These are phyloP conservation scores for Falciphora oryzae DNA, from an alignment of 2,329 filamentous ascomycete species.

Conservation along the genomic window DNA sequence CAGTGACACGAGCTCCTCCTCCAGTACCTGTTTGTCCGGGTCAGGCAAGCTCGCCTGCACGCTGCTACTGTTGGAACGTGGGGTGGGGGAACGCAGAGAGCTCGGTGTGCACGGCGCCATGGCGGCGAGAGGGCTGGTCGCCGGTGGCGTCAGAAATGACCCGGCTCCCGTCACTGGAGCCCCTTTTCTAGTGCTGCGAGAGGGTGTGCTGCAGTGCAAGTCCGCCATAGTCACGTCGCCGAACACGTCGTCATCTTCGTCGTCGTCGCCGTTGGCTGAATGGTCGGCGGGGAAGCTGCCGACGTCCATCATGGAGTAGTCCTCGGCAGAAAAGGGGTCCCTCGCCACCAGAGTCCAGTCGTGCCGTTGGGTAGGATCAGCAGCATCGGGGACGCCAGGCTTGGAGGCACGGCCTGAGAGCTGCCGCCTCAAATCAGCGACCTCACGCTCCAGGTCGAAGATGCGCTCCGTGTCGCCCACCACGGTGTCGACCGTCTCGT, in stretches of 20 bases:
- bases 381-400: conserved; percentile 13
- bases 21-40: conserved; percentile 33
- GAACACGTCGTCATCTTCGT: conserved; percentile 33
- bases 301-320: conserved; percentile 30
- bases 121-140: conserved; percentile 40
- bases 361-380: conserved; percentile 22
- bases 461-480: conserved; percentile 40
- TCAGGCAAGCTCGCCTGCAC: conserved; percentile 39
- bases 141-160: conserved; percentile 52
- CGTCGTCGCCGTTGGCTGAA: conserved; percentile 22
- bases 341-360: conserved; percentile 48
- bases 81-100: conserved; percentile 16
- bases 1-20: conserved; percentile 43
- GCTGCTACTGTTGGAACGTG: conserved; percentile 16
- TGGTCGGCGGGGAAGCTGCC: conserved; percentile 19
- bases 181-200: conserved; percentile 19
- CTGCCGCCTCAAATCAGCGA: conserved; percentile 26
- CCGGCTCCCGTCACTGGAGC: conserved; percentile 21
- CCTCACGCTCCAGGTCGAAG: conserved; percentile 29
- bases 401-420: conserved; percentile 19
- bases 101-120: conserved; percentile 27
- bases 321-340: conserved; percentile 40
- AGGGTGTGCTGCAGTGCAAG: conserved; percentile 46
- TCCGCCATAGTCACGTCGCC: conserved; percentile 47
- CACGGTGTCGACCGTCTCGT: conserved; percentile 35